Evolutionary conservation across 352 stramenopile species (phyloP).

Genomic region (Pythium apleroticum): DNA sequence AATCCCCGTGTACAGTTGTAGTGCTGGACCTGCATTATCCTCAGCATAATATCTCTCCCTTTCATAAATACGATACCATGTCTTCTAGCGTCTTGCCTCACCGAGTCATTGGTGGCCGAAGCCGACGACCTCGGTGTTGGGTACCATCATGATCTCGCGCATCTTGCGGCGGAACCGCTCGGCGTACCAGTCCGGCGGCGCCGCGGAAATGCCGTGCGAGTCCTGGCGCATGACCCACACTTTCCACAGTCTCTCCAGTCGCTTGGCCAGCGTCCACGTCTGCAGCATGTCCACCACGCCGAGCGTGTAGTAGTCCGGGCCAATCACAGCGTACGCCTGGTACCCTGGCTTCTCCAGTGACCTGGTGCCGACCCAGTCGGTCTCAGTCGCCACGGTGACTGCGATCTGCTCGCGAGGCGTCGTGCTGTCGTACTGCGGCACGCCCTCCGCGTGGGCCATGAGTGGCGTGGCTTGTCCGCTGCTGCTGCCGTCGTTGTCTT

Average conservation of each 20-base stretch:
- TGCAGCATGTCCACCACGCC: constrained; percentile 91
- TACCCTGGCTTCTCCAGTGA: constrained; percentile 67
- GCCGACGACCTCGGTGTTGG: constrained; percentile 42
- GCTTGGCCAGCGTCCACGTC: constrained; percentile 85
- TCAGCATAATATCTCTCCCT: not conserved
- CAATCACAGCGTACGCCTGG: constrained; percentile 59
- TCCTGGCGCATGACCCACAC: constrained; percentile 72
- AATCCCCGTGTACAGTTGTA: not conserved
- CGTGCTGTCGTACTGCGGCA: constrained; percentile 51
- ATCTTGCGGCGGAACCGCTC: constrained; percentile 84
- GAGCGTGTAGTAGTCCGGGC: constrained; percentile 86
- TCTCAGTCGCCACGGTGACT: constrained; percentile 30
- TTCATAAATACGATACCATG: constrained; percentile 14
- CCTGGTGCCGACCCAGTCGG: constrained; percentile 59
- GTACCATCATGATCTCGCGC: constrained; percentile 83
- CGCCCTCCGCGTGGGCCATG: constrained; percentile 22
- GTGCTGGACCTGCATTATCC: not conserved
- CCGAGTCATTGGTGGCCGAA: constrained; percentile 38
- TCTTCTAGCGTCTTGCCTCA: constrained; percentile 26
- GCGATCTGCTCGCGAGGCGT: constrained; percentile 25
- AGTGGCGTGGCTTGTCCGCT: constrained; percentile 51
- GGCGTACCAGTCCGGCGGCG: constrained; percentile 69
- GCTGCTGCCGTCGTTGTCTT: constrained; percentile 31
- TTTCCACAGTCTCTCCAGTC: constrained; percentile 84
- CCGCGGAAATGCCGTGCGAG: constrained; percentile 72